These are phyloP conservation scores for Populus hybrid DNA, from an alignment of 441 rosid species.

Conservation along the genomic window DNA sequence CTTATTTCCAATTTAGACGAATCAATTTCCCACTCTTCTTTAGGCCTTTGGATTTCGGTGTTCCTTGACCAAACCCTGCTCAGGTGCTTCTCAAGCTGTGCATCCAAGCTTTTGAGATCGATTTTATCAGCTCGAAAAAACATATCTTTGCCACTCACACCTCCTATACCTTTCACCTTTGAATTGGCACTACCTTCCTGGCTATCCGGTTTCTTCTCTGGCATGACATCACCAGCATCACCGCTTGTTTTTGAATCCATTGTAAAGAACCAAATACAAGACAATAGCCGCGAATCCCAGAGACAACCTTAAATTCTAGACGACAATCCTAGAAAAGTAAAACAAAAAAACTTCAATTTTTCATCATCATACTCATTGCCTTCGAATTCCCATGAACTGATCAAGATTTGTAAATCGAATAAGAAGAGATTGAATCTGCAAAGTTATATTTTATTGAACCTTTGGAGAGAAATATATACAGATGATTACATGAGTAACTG, in stretches of 20 bases:
- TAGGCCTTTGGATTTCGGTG: slow-evolving; percentile 43
- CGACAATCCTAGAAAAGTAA: background rate
- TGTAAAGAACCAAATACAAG: slow-evolving; percentile 6
- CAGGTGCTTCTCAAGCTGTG: slow-evolving; percentile 81
- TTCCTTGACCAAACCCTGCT: slow-evolving; percentile 76
- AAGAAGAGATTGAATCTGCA: too few species aligned
- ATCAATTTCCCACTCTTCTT: slow-evolving; percentile 93
- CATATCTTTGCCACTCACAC: slow-evolving; percentile 53
- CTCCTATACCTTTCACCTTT: slow-evolving; percentile 45
- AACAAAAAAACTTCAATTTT: background rate
- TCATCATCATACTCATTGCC: background rate
- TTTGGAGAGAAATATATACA: too few species aligned
- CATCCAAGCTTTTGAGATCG: slow-evolving; percentile 75
- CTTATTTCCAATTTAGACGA: slow-evolving; percentile 59
- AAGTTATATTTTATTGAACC: too few species aligned
- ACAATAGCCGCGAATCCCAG: background rate
- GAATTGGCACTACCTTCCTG: slow-evolving; percentile 25
- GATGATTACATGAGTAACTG: too few species aligned
- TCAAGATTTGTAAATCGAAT: too few species aligned
- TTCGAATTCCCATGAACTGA: background rate
- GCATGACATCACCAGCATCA: slow-evolving; percentile 13
- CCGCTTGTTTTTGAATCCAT: slow-evolving; percentile 41
- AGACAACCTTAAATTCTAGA: slow-evolving; percentile 4
- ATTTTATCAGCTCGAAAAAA: slow-evolving; percentile 64
- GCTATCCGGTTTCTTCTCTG: slow-evolving; percentile 22